phyloP scores from a whole-genome alignment of 2,329 filamentous ascomycete genomes.

The Arthrobotrys sinensis region DNA sequence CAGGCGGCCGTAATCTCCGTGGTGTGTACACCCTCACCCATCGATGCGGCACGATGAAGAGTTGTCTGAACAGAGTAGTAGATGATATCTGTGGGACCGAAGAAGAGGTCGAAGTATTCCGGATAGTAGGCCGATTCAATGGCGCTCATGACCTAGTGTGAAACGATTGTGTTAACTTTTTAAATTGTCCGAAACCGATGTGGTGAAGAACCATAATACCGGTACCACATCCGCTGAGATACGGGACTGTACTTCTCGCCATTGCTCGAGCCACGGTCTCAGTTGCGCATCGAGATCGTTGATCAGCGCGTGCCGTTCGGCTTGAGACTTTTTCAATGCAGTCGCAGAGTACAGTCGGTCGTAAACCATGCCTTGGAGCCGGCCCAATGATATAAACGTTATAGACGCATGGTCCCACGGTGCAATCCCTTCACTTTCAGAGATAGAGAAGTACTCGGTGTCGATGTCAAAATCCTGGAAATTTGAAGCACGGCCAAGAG shows the following conservation, averaged over 20 bases:
- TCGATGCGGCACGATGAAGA: constrained; percentile 57
- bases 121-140: constrained; percentile 28
- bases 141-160: constrained; percentile 12
- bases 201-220: constrained; percentile 13
- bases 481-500: constrained; percentile 53
- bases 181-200: not conserved
- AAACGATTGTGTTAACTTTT: too few relatives aligned
- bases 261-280: constrained; percentile 48
- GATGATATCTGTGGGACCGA: constrained; percentile 57
- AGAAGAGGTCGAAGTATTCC: constrained; percentile 55
- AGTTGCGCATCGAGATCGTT: constrained; percentile 42
- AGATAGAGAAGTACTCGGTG: constrained; percentile 48
- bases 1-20: constrained; percentile 58
- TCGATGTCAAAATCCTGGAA: constrained; percentile 58
- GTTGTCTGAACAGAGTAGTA: constrained; percentile 55
- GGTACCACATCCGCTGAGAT: constrained; percentile 2
- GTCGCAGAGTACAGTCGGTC: constrained; percentile 56
- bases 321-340: constrained; percentile 53
- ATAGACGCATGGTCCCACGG: constrained; percentile 52
- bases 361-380: constrained; percentile 53
- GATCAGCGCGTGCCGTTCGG: constrained; percentile 43
- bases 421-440: constrained; percentile 32
- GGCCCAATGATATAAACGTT: constrained; percentile 39
- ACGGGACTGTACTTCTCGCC: constrained; percentile 46
- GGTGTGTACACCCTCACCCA: constrained; percentile 52